Base-by-base conservation (phyloP, 148 eudicot genomes). In the Hydrangea macrophylla region DNA sequence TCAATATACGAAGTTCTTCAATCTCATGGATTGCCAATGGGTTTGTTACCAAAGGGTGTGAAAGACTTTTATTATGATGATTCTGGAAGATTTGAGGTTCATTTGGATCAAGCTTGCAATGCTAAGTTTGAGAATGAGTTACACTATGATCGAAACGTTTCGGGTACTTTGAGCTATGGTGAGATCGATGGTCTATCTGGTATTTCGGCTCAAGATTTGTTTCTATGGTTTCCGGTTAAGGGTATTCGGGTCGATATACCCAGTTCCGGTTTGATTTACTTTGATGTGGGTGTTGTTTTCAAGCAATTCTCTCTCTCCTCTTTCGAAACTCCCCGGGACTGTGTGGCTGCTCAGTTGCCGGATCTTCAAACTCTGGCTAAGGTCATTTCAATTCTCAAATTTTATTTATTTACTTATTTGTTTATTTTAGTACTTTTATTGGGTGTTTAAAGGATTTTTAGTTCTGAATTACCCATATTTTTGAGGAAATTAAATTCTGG, bases 221-320 rank as follows among this genome's bases (percentile, higher is more conserved):
- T 93, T 48, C 68, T 90, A 7, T 93, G 96, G 96, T 88, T 93
- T 13, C 78, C 77, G 1, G 96, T 93, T 7, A 93, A 77, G 58
- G 90, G 77, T 54, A 88, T 93, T 58, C 83, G 88, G 35, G 98
- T 93, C 2, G 96, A 90, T 67, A 60, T 90, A 1, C 96, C 98
- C 0, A 90, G 90, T 55, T 86, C 96, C 10, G 96, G 98, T 3
- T 64, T 90, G 65, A 90, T 93, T 68, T 89, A 93, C 60, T 93
- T 93, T n/a, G 95, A 93, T 56, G 92, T 90, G 15, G 98, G 94
- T 15, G 98, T 90, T 60, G 98, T 93, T 61, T 77, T 59, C 22
- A 93, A 93, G 72, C 92, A 93, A 61, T 90, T 90, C 58, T 85
- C 96, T 8, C 18, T 86, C 2, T 93, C 98, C 3, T 65, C 81